These are phyloP conservation scores for Panicum virgatum DNA, from an alignment of 202 grass and related monocot genomes.

Conservation along the genomic window DNA sequence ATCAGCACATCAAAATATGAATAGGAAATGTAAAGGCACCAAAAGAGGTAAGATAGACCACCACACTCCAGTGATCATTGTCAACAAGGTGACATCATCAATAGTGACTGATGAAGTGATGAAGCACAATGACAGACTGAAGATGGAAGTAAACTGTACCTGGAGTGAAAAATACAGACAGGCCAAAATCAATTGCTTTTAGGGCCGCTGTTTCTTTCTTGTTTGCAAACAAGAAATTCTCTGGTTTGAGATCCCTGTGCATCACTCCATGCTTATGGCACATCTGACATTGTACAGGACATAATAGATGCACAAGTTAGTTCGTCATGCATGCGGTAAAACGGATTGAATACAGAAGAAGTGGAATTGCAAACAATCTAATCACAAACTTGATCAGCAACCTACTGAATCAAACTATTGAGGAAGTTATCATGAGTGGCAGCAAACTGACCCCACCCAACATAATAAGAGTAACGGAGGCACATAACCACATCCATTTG, in stretches of 20 bases:
- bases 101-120: constrained; percentile 13
- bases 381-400: constrained; percentile 1
- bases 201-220: constrained; percentile 80
- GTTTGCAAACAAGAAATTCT: constrained; percentile 91
- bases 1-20: constrained; percentile 2
- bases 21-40: neutral
- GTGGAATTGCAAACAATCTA: neutral
- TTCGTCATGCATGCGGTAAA: neutral
- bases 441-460: constrained; percentile 1
- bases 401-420: neutral
- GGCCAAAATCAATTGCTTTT: constrained; percentile 87
- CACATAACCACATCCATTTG: neutral
- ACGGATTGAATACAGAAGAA: neutral
- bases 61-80: neutral
- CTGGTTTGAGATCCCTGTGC: constrained; percentile 86
- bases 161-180: constrained; percentile 88
- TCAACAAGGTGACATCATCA: neutral
- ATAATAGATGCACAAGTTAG: constrained; percentile 27
- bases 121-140: neutral
- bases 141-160: constrained; percentile 38
- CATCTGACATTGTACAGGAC: constrained; percentile 50
- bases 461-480: constrained; percentile 18
- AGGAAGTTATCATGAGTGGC: constrained; percentile 4
- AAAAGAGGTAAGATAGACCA: constrained; percentile 25
- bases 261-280: constrained; percentile 91